Conservation (phyloP, 2,329 filamentous ascomycete species). For the Ceratocystis harringtonii region DNA sequence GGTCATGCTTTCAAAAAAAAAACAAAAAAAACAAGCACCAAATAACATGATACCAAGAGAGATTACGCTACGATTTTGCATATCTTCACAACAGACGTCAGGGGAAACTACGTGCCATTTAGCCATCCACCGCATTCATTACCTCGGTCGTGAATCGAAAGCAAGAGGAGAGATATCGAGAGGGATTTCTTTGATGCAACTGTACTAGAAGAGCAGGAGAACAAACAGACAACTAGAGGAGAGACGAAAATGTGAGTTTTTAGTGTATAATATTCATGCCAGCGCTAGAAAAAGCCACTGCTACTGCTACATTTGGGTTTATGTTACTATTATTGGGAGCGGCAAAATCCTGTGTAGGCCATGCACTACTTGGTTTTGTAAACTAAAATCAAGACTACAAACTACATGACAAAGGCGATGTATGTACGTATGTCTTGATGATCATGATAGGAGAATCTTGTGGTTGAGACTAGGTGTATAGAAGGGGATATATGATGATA, state of each 20-base stretch:
- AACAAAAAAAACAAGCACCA: background rate
- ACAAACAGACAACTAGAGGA: background rate
- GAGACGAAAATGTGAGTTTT: constrained; percentile 5
- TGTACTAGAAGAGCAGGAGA: background rate
- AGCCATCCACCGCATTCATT: background rate
- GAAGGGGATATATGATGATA: background rate
- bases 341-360: background rate
- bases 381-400: background rate
- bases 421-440: background rate
- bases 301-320: background rate
- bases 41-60: constrained; percentile 7
- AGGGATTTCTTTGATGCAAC: background rate
- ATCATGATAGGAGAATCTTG: background rate
- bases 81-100: background rate
- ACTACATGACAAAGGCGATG: background rate
- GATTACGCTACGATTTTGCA: constrained; percentile 1
- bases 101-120: background rate
- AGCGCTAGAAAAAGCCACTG: background rate
- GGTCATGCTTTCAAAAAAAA: background rate
- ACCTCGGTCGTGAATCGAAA: background rate
- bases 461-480: background rate
- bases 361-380: background rate
- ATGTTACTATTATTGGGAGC: background rate
- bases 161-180: background rate
- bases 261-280: constrained; percentile 4